Evolutionary conservation across 331 rosid species (phyloP), one percentile per base, ranked within the genome.

Genomic region (Saraca asoca): DNA sequence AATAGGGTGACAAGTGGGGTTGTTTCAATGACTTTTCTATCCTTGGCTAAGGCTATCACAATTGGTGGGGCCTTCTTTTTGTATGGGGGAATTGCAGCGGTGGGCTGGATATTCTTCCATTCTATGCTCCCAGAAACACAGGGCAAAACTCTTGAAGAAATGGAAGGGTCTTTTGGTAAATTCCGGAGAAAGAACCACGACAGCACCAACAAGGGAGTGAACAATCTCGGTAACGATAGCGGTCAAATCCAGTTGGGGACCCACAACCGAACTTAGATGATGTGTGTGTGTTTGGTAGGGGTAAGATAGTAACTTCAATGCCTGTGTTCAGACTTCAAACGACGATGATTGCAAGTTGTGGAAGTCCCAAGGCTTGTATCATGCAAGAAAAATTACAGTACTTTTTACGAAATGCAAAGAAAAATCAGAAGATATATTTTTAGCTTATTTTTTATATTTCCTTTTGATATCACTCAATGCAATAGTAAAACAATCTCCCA

Each of bases 31-130:
- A 83, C 85, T 2, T 83, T 83, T 20, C 42, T 83, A 15, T 83
- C 85, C 24, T 63, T 83, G 13, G 62, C 80, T 1, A 44, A 80
- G 14, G 73, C 69, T 29, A 79, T 83, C 0, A 70, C 80, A 3
- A 83, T 76, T n/a, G 85, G 84, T 10, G 87, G 87, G 60, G 78
- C 80, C 8, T 83, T 83, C 78, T 79, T 79, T 14, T 31, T 83
- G 1, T 83, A 50, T 8, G 78, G 71, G 0, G 87, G 80, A 7
- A 73, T 83, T 35, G 80, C 87, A 0, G 0, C 45, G 0, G 53
- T 45, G 7, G 88, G 82, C 12, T 76, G 85, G 82, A 31, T 77
- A 38, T 83, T 80, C 56, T 83, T 80, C 70, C 79, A 56, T 49
- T 51, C 48, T 5, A 1, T 77, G 65, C 72, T 83, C 18, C 85